Conservation (phyloP, 345 rosid species). For the Hypericum androsaemum region DNA sequence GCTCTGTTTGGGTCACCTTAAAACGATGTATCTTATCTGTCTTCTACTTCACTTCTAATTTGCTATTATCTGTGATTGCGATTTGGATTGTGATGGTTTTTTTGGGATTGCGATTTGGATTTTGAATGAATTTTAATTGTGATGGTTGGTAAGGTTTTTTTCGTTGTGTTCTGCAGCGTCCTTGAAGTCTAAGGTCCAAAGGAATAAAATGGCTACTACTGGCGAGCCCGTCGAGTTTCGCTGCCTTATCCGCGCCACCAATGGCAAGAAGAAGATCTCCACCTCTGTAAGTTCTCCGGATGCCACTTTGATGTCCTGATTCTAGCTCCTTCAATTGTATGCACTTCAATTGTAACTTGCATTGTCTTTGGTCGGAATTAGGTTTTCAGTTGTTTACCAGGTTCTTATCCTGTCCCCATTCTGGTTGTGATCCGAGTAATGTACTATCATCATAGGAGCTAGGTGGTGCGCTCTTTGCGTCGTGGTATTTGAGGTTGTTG, state of each 20-base stretch:
- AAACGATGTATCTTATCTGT: slow-evolving; percentile 53
- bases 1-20: slow-evolving; percentile 90
- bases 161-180: slow-evolving; percentile 38
- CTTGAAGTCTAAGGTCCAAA: slow-evolving; percentile 66
- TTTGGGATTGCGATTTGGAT: not conserved
- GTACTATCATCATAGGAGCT: no score
- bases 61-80: not conserved
- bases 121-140: not conserved
- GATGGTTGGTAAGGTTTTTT: slow-evolving; percentile 5
- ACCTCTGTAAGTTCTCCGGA: slow-evolving; percentile 49
- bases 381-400: no score
- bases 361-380: not conserved
- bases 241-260: slow-evolving; percentile 89
- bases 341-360: not conserved
- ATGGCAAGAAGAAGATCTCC: slow-evolving; percentile 70
- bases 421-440: no score
- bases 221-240: slow-evolving; percentile 58
- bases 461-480: no score
- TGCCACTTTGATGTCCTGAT: not conserved
- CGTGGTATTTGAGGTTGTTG: no score
- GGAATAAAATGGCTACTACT: slow-evolving; percentile 48
- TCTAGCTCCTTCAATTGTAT: not conserved
- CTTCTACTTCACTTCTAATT: not conserved
- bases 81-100: no score
- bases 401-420: no score